These are phyloP conservation scores for Suillus luteus DNA, from an alignment of 768 basidiomycete species.

Conservation along the genomic window DNA sequence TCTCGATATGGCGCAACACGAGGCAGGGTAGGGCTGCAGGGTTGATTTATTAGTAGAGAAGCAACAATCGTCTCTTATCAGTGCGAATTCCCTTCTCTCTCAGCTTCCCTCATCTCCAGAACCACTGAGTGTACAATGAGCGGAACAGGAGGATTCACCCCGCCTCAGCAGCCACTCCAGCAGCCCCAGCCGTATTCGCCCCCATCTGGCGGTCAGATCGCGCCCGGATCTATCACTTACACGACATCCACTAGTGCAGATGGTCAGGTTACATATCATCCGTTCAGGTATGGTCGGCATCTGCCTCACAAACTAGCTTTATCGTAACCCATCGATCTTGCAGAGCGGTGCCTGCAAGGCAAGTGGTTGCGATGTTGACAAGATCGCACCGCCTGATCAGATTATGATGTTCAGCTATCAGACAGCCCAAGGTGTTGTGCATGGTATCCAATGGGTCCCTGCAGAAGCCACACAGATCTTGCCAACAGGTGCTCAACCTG, in stretches of 20 bases:
- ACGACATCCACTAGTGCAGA: conserved; percentile 64
- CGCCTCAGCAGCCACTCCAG: conserved; percentile 26
- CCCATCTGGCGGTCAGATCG: conserved; percentile 45
- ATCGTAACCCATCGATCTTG: conserved; percentile 16
- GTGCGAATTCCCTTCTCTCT: conserved; percentile 11
- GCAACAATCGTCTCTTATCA: conserved; percentile 22
- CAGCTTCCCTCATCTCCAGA: conserved; percentile 15
- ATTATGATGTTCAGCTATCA: conserved; percentile 57
- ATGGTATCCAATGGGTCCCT: conserved; percentile 65
- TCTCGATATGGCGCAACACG: conserved; percentile 36
- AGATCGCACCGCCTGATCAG: conserved; percentile 17
- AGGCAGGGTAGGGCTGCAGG: conserved; percentile 25
- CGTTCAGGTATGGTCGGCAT: conserved; percentile 61
- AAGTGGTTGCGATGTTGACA: conserved; percentile 19
- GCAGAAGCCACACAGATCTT: conserved; percentile 66
- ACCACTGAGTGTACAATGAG: conserved; percentile 23
- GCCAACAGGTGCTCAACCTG: conserved; percentile 62
- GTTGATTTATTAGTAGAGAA: conserved; percentile 19
- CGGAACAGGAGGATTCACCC: conserved; percentile 27
- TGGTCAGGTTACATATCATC: conserved; percentile 66
- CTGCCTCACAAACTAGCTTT: conserved; percentile 7
- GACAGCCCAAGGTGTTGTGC: conserved; percentile 65
- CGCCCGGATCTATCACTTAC: conserved; percentile 72
- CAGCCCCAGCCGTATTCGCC: conserved; percentile 35
- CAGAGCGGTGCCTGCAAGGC: conserved; percentile 80